A percentile compares a stretch with the other conserved stretches of the same genome.
phyloP scores from a whole-genome alignment of 176 grass and related monocot genomes.

The Chloris gayana region DNA sequence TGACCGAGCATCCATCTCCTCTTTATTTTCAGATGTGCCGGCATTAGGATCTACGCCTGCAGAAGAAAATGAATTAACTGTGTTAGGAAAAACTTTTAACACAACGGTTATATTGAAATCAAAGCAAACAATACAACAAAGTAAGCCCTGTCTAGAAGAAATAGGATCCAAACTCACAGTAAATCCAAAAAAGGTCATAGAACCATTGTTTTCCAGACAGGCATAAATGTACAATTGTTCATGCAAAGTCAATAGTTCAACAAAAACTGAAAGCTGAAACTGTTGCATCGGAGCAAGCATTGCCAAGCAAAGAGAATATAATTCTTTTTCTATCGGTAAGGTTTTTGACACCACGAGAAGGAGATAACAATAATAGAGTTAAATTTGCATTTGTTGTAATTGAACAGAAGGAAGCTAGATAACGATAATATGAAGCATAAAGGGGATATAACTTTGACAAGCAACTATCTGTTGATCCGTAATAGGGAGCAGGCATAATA shows the following conservation, averaged over 20 bases:
- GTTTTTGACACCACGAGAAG: neutral
- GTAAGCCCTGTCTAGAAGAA: neutral
- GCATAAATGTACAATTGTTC: no score
- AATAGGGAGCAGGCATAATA: neutral
- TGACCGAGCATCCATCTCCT: constrained; percentile 71
- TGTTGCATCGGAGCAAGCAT: neutral
- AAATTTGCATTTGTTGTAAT: neutral
- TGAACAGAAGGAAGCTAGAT: neutral
- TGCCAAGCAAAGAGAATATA: neutral
- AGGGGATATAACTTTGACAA: neutral
- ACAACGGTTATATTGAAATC: neutral
- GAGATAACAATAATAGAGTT: neutral
- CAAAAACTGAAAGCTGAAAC: neutral
- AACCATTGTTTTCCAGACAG: neutral
- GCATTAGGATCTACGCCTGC: constrained; percentile 54
- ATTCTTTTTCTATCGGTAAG: no score
- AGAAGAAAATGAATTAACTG: neutral
- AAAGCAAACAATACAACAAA: neutral
- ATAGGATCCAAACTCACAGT: neutral
- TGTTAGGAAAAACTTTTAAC: neutral
- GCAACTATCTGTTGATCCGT: neutral
- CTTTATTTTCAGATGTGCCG: constrained; percentile 62
- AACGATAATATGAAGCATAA: neutral
- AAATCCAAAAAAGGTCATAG: neutral
- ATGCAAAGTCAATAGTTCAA: neutral